phyloP scores from a whole-genome alignment of 2,329 filamentous ascomycete species.

The Biscogniauxia mediterranea region DNA sequence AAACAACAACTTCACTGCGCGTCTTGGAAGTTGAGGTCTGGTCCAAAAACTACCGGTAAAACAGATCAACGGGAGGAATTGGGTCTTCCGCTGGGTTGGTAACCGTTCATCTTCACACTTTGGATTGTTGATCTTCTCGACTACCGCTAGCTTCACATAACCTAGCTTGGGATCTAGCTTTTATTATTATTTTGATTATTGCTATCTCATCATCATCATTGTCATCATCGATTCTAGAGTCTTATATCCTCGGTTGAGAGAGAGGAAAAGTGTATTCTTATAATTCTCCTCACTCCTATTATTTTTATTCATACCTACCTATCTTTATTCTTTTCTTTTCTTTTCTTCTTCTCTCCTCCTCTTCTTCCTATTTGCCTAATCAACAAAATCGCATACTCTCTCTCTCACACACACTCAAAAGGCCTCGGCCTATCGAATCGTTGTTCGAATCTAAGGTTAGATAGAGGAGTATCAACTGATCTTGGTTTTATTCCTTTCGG shows the following conservation, averaged over 20 bases:
- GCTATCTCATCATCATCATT: neutral
- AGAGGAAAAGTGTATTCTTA: neutral
- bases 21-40: neutral
- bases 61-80: neutral
- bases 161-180: neutral
- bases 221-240: neutral
- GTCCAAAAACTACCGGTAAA: neutral
- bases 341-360: neutral
- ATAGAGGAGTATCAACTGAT: neutral
- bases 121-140: slow-evolving; percentile 1
- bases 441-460: neutral
- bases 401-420: too few relatives aligned
- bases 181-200: neutral
- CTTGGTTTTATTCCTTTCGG: slow-evolving; percentile 16
- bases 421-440: too few relatives aligned
- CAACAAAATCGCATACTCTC: too few relatives aligned
- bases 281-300: neutral
- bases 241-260: neutral
- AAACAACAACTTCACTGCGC: too few relatives aligned
- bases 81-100: neutral
- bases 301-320: neutral
- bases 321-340: neutral
- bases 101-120: neutral
- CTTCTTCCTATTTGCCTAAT: neutral
- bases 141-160: slow-evolving; percentile 1